Evolutionary conservation across 805 yeast species (phyloP).

Genomic region (Pichia eremophila): DNA sequence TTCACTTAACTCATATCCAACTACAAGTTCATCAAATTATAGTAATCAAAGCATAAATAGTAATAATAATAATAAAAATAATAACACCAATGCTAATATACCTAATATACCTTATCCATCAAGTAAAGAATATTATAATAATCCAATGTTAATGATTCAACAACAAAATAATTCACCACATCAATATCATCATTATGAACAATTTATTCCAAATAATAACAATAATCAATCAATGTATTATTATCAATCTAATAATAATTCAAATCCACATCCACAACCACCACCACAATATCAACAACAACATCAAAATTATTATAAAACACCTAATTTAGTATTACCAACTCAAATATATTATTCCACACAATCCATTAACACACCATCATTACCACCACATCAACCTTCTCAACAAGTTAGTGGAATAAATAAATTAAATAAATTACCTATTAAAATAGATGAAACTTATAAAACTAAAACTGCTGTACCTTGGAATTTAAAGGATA

Average conservation of each 20-base stretch:
- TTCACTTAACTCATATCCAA: background rate
- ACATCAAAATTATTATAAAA: background rate
- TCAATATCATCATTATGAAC: too few relatives aligned
- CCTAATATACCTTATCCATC: too few relatives aligned
- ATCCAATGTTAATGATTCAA: background rate
- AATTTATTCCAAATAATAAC: too few relatives aligned
- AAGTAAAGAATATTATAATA: too few relatives aligned
- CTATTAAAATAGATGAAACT: background rate
- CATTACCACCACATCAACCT: too few relatives aligned
- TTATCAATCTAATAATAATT: background rate
- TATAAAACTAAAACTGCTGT: background rate
- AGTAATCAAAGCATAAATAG: background rate
- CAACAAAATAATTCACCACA: too few relatives aligned
- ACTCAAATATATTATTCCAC: background rate
- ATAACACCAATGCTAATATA: too few relatives aligned
- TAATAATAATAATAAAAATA: background rate
- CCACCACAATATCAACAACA: background rate
- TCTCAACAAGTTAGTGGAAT: too few relatives aligned
- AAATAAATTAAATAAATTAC: too few relatives aligned
- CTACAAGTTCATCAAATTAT: background rate
- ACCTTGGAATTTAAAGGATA: slow-evolving; percentile 5
- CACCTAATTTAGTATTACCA: background rate
- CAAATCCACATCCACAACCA: background rate
- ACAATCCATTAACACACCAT: too few relatives aligned
- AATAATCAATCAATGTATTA: too few relatives aligned